Evolutionary conservation across 2,329 filamentous ascomycete genomes (phyloP), one percentile per base, ranked within the genome.

Genomic region (Diaporthe citri): DNA sequence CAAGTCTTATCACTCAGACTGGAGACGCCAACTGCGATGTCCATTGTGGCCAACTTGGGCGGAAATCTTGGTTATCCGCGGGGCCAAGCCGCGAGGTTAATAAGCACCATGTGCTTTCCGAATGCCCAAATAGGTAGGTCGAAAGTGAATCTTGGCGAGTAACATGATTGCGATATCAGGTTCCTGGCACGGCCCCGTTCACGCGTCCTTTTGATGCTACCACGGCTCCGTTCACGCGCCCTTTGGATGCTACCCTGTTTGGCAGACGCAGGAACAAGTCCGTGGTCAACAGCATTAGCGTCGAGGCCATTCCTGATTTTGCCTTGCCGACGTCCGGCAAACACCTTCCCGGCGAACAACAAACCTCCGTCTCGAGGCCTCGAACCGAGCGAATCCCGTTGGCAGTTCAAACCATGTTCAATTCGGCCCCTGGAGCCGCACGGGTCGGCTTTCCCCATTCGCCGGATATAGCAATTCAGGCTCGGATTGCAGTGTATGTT

Each of bases 171-270:
- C 28, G 25, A 66, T 34, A 66, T 66, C 28, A 51, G 17, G 17
- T 36, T 66, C 62, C 43, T 51, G 62, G 62, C 43, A 36, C 12
- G 20, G 20, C 28, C n/a, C 43, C 43, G 43, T 34, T 51, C 17
- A n/a, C 15, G 28, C 15, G n/a, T 66, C 60, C 60, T 31, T 51
- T 20, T 17, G 20, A 51, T 66, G 60, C 41, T 66, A 66, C 60
- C 28, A n/a, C n/a, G n/a, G 20, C 28, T 31, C 43, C 43, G 43
- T 34, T 51, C 17, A n/a, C 15, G 28, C 15, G n/a, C 51, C 60
- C 60, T 31, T 51, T 20, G 25, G 20, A 51, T 66, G 60, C 41
- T 66, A 66, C 60, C 28, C 43, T 48, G 25, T 9, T 20, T 43
- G 43, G 41, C 22, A 66, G 17, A 66, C 20, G 20, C 20, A 34